These are phyloP conservation scores for Phoenix dactylifera DNA, from an alignment of 176 grass and related monocot species.

Conservation along the genomic window DNA sequence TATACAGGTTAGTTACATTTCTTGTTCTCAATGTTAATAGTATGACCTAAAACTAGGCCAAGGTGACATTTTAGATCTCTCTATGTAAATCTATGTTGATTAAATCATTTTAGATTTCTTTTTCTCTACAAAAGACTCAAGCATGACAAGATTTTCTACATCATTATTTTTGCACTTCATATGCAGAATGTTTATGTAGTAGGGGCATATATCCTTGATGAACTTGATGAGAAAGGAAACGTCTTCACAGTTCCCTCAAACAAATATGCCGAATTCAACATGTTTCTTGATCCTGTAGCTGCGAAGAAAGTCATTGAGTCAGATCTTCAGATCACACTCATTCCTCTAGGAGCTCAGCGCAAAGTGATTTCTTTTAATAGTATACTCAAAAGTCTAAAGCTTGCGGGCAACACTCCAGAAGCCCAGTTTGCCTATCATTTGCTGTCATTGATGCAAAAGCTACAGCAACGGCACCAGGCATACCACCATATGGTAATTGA, in stretches of 20 bases:
- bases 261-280: constrained; percentile 18
- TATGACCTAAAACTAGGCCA: no score
- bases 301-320: constrained; percentile 18
- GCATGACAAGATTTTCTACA: background rate
- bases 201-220: constrained; percentile 4
- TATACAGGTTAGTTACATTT: constrained; percentile 37
- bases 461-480: constrained; percentile 2
- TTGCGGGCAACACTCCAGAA: constrained; percentile 11
- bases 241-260: constrained; percentile 10
- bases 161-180: background rate
- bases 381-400: constrained; percentile 4
- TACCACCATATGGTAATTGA: constrained; percentile 18
- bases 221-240: background rate
- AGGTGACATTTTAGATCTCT: no score
- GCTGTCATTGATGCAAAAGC: constrained; percentile 6
- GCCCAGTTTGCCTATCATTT: constrained; percentile 10
- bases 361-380: constrained; percentile 10
- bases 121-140: background rate
- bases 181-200: constrained; percentile 14
- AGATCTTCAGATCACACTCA: constrained; percentile 11
- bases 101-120: no score
- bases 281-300: constrained; percentile 19
- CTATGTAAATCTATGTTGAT: no score
- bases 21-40: background rate
- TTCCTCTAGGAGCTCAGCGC: constrained; percentile 12